A percentile compares a stretch with the other conserved stretches of the same genome.
Conservation (phyloP, 306 rosid species). For the Lablab purpureus region DNA sequence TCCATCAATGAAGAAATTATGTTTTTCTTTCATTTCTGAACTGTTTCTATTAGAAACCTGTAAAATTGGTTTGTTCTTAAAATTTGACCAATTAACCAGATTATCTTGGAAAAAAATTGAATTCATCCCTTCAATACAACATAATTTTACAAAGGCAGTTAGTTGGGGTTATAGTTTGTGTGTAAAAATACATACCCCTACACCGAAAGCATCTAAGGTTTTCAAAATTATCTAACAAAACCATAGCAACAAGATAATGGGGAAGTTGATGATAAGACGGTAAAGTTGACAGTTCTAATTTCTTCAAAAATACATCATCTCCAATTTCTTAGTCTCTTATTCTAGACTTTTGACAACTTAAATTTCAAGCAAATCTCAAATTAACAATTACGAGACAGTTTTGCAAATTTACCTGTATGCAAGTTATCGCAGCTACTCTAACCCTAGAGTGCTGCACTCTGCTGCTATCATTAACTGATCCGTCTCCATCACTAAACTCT, state of each 20-base stretch:
- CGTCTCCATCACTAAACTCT: slow-evolving; percentile 90
- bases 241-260: slow-evolving; percentile 3
- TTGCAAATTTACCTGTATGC: slow-evolving; percentile 75
- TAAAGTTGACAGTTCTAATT: slow-evolving; percentile 12
- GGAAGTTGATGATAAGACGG: background rate
- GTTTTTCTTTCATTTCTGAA: background rate
- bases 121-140: background rate
- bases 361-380: slow-evolving; percentile 35
- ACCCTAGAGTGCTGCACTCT: slow-evolving; percentile 67
- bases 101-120: background rate
- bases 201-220: background rate
- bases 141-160: background rate
- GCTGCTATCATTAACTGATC: slow-evolving; percentile 61
- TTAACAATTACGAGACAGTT: background rate
- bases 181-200: background rate
- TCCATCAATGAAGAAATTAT: background rate
- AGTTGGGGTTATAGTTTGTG: background rate
- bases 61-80: background rate
- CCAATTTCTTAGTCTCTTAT: slow-evolving; percentile 7
- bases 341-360: slow-evolving; percentile 22
- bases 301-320: background rate
- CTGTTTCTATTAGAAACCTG: background rate
- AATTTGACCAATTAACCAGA: background rate
- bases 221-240: background rate
- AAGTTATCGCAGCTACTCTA: slow-evolving; percentile 84